These are phyloP conservation scores for Xylaria nigripes DNA, from an alignment of 495 filamentous ascomycete species.

Conservation along the genomic window DNA sequence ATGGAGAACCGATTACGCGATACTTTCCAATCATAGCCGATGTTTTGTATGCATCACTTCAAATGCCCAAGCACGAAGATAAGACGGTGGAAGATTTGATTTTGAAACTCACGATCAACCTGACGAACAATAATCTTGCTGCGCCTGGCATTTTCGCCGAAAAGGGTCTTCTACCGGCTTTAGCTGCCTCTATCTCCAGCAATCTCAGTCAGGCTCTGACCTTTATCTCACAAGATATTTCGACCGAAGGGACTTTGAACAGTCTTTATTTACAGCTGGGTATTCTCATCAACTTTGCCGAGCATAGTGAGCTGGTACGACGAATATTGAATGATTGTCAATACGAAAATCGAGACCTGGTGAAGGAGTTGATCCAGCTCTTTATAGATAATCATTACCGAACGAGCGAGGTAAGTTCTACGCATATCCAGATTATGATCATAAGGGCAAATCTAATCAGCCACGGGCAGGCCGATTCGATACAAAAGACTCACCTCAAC, in stretches of 20 bases:
- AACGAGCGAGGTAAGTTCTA: slow-evolving; percentile 41
- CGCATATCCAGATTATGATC: slow-evolving; percentile 23
- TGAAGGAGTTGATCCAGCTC: slow-evolving; percentile 39
- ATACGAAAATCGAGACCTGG: slow-evolving; percentile 23
- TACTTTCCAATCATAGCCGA: slow-evolving; percentile 35
- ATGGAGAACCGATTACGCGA: slow-evolving; percentile 29
- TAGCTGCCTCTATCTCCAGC: slow-evolving; percentile 38
- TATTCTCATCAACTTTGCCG: slow-evolving; percentile 81
- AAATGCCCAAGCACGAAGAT: slow-evolving; percentile 22
- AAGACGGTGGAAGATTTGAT: slow-evolving; percentile 33
- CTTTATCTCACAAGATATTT: slow-evolving; percentile 30
- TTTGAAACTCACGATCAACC: slow-evolving; percentile 72
- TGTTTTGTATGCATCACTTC: slow-evolving; percentile 28
- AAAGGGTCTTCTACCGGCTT: slow-evolving; percentile 45
- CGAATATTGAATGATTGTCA: slow-evolving; percentile 22
- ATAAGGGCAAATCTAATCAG: background rate
- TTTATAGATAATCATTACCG: slow-evolving; percentile 46
- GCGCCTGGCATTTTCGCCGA: slow-evolving; percentile 60
- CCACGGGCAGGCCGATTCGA: slow-evolving; percentile 61
- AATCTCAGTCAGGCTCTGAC: slow-evolving; percentile 38
- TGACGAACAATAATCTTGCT: slow-evolving; percentile 70
- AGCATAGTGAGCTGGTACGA: slow-evolving; percentile 44
- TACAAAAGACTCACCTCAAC: slow-evolving; percentile 74
- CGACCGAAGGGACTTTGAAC: slow-evolving; percentile 46
- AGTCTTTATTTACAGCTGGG: slow-evolving; percentile 72